These are phyloP conservation scores for Dactylorhiza incarnata DNA, from an alignment of 106 monocot genomes.

Conservation along the genomic window DNA sequence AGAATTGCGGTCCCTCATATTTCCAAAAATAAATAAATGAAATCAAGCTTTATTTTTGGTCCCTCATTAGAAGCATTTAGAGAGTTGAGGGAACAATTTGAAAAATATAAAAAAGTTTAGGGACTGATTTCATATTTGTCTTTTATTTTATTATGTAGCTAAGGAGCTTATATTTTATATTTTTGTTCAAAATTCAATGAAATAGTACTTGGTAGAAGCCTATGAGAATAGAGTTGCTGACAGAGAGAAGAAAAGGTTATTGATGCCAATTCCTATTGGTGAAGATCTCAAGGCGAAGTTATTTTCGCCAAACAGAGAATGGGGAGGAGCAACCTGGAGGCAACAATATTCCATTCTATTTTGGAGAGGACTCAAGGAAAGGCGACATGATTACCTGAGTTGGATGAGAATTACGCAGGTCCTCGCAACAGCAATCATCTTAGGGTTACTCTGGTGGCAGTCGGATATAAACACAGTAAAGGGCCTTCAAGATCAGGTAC, in stretches of 20 bases:
- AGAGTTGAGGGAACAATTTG: too few relatives aligned
- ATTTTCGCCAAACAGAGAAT: slow-evolving; percentile 51
- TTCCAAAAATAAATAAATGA: too few relatives aligned
- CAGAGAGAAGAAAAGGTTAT: slow-evolving; percentile 45
- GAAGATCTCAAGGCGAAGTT: slow-evolving; percentile 54
- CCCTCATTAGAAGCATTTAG: too few relatives aligned
- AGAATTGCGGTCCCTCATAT: too few relatives aligned
- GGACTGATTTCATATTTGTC: too few relatives aligned
- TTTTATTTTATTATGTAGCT: too few relatives aligned
- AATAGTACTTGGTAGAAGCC: slow-evolving; percentile 79
- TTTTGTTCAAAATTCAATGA: slow-evolving; percentile 11
- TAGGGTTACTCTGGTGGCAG: slow-evolving; percentile 93
- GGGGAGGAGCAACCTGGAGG: slow-evolving; percentile 75
- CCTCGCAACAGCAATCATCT: slow-evolving; percentile 67
- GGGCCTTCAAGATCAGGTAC: slow-evolving; percentile 84
- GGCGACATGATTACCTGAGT: slow-evolving; percentile 81
- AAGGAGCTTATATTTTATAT: background rate
- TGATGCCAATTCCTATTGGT: slow-evolving; percentile 33
- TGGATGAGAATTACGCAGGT: slow-evolving; percentile 91
- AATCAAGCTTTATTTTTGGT: too few relatives aligned
- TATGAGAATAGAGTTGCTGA: slow-evolving; percentile 65
- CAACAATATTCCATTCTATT: slow-evolving; percentile 70
- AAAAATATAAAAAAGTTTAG: too few relatives aligned
- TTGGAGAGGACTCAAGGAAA: slow-evolving; percentile 74
- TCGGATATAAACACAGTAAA: slow-evolving; percentile 46